Conservation (phyloP, 1,284 basidiomycete genomes). For the Xerocomus amazonicus region DNA sequence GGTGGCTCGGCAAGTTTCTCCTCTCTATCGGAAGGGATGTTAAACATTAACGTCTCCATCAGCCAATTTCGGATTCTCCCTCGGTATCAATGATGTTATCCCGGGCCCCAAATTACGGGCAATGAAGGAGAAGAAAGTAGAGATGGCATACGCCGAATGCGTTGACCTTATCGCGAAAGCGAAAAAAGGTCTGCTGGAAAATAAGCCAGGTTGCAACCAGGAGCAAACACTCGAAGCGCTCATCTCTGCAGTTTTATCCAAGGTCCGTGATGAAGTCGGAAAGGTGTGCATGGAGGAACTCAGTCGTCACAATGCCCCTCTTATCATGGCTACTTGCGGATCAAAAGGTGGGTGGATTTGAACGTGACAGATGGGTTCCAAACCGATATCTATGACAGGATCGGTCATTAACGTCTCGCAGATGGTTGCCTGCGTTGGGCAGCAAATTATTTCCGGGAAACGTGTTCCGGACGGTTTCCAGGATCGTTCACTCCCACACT, state of each 20-base stretch:
- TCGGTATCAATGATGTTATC: constrained; percentile 99
- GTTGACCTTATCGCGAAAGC: constrained; percentile 85
- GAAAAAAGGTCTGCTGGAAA: constrained; percentile 90
- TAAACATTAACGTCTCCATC: constrained; percentile 4
- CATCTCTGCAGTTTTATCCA: constrained; percentile 91
- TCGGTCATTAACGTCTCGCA: constrained; percentile 99
- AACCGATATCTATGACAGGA: constrained; percentile 46
- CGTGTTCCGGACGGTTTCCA: constrained; percentile 99
- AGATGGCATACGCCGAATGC: constrained; percentile 87
- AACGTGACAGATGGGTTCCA: constrained; percentile 4
- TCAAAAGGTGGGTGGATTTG: constrained; percentile 73
- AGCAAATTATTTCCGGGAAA: constrained; percentile 97
- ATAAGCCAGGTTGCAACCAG: constrained; percentile 95
- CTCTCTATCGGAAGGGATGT: not conserved
- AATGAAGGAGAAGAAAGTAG: constrained; percentile 87
- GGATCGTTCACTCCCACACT: constrained; percentile 97
- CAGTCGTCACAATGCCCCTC: constrained; percentile 92
- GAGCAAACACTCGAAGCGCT: constrained; percentile 96
- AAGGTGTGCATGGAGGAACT: constrained; percentile 98
- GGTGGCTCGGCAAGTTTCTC: constrained; percentile 75
- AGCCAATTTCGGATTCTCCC: constrained; percentile 97
- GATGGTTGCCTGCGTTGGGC: constrained; percentile 99
- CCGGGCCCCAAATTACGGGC: constrained; percentile 80
- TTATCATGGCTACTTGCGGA: constrained; percentile 99
- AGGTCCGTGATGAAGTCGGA: constrained; percentile 94